Conservation (phyloP, 2,329 filamentous ascomycete species). For the Colletotrichum siamense region DNA sequence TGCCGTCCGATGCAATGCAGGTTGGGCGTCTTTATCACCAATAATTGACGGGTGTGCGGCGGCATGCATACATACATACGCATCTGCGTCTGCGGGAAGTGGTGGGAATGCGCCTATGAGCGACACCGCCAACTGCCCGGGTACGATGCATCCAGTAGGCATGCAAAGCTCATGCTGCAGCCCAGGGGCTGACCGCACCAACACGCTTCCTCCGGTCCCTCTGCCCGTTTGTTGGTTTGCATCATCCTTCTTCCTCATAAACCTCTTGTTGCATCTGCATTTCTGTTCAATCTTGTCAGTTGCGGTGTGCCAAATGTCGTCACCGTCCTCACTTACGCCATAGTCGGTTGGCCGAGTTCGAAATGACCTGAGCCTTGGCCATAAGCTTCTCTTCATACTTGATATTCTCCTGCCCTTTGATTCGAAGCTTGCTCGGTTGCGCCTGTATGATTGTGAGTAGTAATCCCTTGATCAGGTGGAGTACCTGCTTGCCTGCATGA, state of each 20-base stretch:
- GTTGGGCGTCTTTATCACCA: constrained; percentile 16
- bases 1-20: constrained; percentile 19
- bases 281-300: constrained; percentile 38
- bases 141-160: constrained; percentile 12
- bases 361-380: constrained; percentile 71
- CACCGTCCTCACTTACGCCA: constrained; percentile 60
- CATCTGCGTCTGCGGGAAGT: constrained; percentile 16
- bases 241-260: constrained; percentile 42
- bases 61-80: constrained; percentile 21
- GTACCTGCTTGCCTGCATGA: constrained; percentile 64
- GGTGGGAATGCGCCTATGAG: constrained; percentile 18
- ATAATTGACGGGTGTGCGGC: constrained; percentile 21
- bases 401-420: constrained; percentile 60
- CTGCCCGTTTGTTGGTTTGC: background rate
- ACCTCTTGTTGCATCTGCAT: constrained; percentile 57
- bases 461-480: background rate
- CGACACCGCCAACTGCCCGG: constrained; percentile 18
- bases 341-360: constrained; percentile 70
- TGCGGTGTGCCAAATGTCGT: background rate
- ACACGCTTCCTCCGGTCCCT: background rate
- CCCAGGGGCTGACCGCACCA: constrained; percentile 6
- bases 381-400: constrained; percentile 69
- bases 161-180: constrained; percentile 2
- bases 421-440: constrained; percentile 68
- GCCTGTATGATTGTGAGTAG: constrained; percentile 48